phyloP scores from a whole-genome alignment of 306 rosid genomes.

The Cucurbita moschata region DNA sequence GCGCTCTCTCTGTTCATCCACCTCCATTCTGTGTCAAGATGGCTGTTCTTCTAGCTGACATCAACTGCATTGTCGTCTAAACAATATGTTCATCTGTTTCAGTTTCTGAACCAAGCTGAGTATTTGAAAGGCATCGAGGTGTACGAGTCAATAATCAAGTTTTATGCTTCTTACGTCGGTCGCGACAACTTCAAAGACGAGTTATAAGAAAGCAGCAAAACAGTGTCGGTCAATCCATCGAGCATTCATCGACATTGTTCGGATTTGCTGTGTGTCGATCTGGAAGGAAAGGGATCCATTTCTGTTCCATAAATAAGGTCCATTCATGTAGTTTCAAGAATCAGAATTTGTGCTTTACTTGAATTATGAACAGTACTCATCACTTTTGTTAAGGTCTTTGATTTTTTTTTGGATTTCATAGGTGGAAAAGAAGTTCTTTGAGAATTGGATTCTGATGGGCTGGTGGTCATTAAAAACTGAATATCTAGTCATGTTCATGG shows the following conservation, averaged over 20 bases:
- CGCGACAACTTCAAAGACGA: constrained; percentile 40
- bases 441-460: too few species aligned
- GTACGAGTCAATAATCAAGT: constrained; percentile 53
- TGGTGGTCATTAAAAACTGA: too few species aligned
- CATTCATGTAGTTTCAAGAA: neutral
- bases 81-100: constrained; percentile 7
- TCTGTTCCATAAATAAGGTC: neutral
- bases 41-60: neutral
- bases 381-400: neutral
- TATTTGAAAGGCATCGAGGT: constrained; percentile 69
- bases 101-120: constrained; percentile 72
- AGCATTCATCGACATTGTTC: neutral
- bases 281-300: neutral
- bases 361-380: too few species aligned
- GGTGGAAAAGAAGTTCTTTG: too few species aligned
- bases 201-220: constrained; percentile 25
- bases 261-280: neutral
- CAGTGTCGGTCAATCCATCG: neutral
- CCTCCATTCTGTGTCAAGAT: neutral
- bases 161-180: constrained; percentile 46
- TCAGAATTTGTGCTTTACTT: neutral
- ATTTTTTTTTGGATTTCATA: too few species aligned
- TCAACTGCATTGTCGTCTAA: neutral
- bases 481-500: too few species aligned
- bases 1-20: too few species aligned